These are phyloP conservation scores for Globisporangium rhizosaccharum DNA, from an alignment of 352 stramenopile genomes.

Conservation along the genomic window DNA sequence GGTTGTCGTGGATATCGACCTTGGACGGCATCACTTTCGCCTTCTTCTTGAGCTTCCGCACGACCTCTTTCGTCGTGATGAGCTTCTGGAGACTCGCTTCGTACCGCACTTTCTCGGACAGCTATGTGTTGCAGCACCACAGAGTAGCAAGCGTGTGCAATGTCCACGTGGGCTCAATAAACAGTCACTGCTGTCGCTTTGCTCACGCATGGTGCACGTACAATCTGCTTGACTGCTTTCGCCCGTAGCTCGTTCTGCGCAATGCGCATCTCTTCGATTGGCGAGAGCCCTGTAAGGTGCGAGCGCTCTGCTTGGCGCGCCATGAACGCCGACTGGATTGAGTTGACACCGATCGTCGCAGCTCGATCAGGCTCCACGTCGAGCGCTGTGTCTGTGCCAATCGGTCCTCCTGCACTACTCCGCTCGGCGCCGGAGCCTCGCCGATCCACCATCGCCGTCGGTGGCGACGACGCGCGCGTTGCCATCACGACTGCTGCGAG, in stretches of 20 bases:
- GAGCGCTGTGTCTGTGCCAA: not conserved
- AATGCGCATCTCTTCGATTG: slow-evolving; percentile 80
- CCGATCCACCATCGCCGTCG: not conserved
- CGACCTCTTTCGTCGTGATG: slow-evolving; percentile 50
- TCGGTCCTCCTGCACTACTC: not conserved
- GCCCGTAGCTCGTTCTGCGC: slow-evolving; percentile 76
- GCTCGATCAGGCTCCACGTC: slow-evolving; percentile 6
- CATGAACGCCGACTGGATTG: slow-evolving; percentile 61
- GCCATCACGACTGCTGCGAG: not conserved
- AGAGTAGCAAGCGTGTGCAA: not conserved
- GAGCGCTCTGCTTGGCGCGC: slow-evolving; percentile 59
- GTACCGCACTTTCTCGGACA: slow-evolving; percentile 23
- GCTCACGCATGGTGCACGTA: slow-evolving; percentile 7
- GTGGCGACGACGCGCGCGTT: not conserved
- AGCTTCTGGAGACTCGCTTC: slow-evolving; percentile 51
- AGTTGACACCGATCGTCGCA: not conserved
- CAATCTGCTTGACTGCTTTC: slow-evolving; percentile 55
- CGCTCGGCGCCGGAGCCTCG: not conserved
- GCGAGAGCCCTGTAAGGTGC: slow-evolving; percentile 69
- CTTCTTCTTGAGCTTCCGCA: slow-evolving; percentile 54
- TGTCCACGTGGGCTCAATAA: not conserved
- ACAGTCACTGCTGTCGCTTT: not conserved
- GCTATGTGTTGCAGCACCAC: not conserved
- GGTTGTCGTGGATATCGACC: slow-evolving; percentile 22
- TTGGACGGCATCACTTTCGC: slow-evolving; percentile 42